phyloP scores from a whole-genome alignment of 257 asterid genomes.

The Linaria vulgaris region DNA sequence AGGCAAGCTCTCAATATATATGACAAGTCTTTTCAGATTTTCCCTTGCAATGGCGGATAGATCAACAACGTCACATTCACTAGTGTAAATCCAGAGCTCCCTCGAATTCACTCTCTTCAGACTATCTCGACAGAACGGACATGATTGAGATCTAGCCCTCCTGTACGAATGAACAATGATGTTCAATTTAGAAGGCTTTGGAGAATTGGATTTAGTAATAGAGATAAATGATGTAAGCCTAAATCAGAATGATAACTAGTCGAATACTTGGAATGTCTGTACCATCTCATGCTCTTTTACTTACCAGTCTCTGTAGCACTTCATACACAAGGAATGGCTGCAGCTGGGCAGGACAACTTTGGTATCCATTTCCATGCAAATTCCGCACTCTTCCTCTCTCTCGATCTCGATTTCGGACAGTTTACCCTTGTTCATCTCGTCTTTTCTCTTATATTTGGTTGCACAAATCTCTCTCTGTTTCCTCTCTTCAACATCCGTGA shows the following conservation, averaged over 20 bases:
- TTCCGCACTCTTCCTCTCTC: conserved; percentile 95
- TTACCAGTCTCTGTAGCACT: conserved; percentile 80
- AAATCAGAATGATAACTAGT: no score
- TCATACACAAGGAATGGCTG: conserved; percentile 78
- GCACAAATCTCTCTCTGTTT: conserved; percentile 72
- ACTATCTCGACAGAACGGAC: conserved; percentile 86
- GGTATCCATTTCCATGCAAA: conserved; percentile 80
- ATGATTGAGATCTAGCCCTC: conserved; percentile 75
- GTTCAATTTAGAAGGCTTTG: not conserved
- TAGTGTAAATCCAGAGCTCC: conserved; percentile 84
- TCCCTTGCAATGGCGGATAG: conserved; percentile 52
- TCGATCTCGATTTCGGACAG: conserved; percentile 78
- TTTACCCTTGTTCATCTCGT: conserved; percentile 67
- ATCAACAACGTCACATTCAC: conserved; percentile 57
- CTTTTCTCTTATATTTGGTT: conserved; percentile 51
- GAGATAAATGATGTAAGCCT: no score
- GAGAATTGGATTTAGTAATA: not conserved
- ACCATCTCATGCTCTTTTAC: not conserved
- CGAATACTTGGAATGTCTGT: not conserved
- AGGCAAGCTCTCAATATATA: conserved; percentile 66
- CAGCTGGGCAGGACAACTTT: conserved; percentile 87
- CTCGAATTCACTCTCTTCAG: conserved; percentile 66
- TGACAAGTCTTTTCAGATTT: conserved; percentile 58
- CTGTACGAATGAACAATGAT: conserved; percentile 34
- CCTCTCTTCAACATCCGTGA: conserved; percentile 77